Base-by-base conservation (phyloP, 306 rosid species). In the Lathyrus tuberosus region DNA sequence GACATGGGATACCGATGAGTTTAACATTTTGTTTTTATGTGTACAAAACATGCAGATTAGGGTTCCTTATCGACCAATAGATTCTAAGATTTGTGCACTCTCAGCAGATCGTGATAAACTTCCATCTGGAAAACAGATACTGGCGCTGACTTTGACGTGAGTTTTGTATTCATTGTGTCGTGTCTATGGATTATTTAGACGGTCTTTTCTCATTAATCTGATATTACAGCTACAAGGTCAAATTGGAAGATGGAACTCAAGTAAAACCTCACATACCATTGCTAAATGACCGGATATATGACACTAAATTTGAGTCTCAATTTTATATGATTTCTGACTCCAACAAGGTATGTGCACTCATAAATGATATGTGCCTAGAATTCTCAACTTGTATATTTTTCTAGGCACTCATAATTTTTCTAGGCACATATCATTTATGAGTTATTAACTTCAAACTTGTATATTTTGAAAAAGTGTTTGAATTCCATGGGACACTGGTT, bases 301-400 rank as follows among this genome's bases (percentile, higher is more conserved):
- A 94, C 73, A 88, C 80, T 53, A 87, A 94, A 81, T 87, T 94
- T 63, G 98, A 90, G 85, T 94, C 98, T 58, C 98, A 94, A 49
- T 88, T 94, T 82, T 94, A 88, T 72, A 87, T 94, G 89, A 91
- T 94, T 73, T 94, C 87, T 52, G 96, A 94, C 62, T 49, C 85
- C 37, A 90, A 91, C 75, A 94, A 94, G 96, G 98, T 94, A 84
- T 40, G 62, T n/a, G n/a, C n/a, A n/a, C n/a, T n/a, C n/a, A n/a
- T n/a, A n/a, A n/a, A n/a, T n/a, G n/a, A n/a, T n/a, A n/a, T n/a
- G n/a, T n/a, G n/a, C n/a, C n/a, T n/a, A n/a, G n/a, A n/a, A n/a
- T n/a, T n/a, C n/a, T n/a, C n/a, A n/a, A n/a, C n/a, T n/a, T n/a
- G n/a, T n/a, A n/a, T n/a, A n/a, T n/a, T n/a, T n/a, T n/a, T n/a